A percentile compares a stretch with the other conserved stretches of the same genome.
phyloP scores from a whole-genome alignment of 2,329 filamentous ascomycete species.

The Aspergillus tubingensis region DNA sequence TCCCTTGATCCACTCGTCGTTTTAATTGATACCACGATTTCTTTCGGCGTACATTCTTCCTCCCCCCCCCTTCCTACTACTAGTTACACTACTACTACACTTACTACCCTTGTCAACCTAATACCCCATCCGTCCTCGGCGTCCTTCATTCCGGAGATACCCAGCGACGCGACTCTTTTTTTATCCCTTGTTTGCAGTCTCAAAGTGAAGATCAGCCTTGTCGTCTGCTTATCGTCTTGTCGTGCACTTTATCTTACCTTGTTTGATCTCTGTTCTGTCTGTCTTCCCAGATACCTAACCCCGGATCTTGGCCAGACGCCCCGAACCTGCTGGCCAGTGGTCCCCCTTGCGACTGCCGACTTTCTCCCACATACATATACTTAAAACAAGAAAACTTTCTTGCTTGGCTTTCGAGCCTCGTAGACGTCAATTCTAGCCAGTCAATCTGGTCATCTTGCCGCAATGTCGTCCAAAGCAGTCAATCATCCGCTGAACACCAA shows the following conservation, averaged over 20 bases:
- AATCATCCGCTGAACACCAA: conserved; percentile 12
- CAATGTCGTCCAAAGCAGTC: conserved; percentile 13
- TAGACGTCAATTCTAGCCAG: background rate
- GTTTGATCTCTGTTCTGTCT: background rate
- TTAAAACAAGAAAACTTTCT: background rate
- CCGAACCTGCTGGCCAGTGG: background rate
- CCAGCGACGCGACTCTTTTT: conserved; percentile 18
- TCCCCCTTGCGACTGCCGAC: background rate
- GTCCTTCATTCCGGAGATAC: conserved; percentile 25
- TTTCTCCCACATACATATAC: background rate
- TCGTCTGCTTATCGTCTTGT: background rate
- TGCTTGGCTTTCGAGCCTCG: background rate
- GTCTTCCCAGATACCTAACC: background rate
- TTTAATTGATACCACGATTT: background rate
- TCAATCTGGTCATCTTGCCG: background rate
- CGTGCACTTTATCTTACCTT: background rate
- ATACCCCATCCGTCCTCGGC: conserved; percentile 8
- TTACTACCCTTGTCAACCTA: no score
- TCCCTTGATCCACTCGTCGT: background rate
- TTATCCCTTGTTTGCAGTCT: conserved; percentile 10
- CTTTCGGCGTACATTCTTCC: background rate
- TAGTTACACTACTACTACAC: background rate
- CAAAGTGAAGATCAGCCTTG: conserved; percentile 7
- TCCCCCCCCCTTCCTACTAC: background rate
- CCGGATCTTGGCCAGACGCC: conserved; percentile 2